Evolutionary conservation across 2,329 filamentous ascomycete species (phyloP).

Genomic region (Dactylonectria estremocensis): DNA sequence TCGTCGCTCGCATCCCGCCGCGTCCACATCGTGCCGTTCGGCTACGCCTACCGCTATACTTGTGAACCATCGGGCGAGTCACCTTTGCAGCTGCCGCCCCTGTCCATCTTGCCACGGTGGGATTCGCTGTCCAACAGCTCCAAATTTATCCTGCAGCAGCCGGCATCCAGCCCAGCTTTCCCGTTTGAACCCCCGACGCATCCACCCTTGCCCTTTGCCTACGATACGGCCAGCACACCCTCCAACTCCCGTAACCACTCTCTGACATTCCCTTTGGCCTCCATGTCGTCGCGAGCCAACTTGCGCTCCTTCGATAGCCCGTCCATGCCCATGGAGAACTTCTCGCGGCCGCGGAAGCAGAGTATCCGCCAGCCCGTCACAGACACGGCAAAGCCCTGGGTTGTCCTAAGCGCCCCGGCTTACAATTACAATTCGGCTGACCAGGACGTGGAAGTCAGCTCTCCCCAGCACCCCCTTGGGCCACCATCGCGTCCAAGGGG

Average conservation of each 20-base stretch:
- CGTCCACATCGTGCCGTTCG: slow-evolving; percentile 43
- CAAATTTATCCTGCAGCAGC: slow-evolving; percentile 47
- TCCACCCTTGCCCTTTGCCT: slow-evolving; percentile 44
- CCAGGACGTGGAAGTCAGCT: slow-evolving; percentile 49
- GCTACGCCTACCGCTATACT: slow-evolving; percentile 33
- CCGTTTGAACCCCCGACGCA: slow-evolving; percentile 46
- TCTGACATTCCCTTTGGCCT: slow-evolving; percentile 49
- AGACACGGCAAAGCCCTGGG: slow-evolving; percentile 53
- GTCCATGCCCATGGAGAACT: slow-evolving; percentile 66
- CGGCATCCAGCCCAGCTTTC: slow-evolving; percentile 41
- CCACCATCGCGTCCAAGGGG: slow-evolving; percentile 58
- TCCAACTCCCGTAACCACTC: slow-evolving; percentile 49
- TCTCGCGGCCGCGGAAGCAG: slow-evolving; percentile 70
- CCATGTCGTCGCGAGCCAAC: slow-evolving; percentile 53
- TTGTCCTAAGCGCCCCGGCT: no score
- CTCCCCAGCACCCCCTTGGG: slow-evolving; percentile 56
- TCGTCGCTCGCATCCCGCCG: slow-evolving; percentile 43
- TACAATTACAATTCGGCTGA: slow-evolving; percentile 50
- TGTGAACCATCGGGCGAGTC: slow-evolving; percentile 38
- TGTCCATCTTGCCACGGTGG: slow-evolving; percentile 62
- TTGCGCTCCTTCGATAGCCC: slow-evolving; percentile 55
- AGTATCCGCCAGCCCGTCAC: slow-evolving; percentile 63
- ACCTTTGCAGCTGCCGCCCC: slow-evolving; percentile 51
- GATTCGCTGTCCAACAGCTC: slow-evolving; percentile 55
- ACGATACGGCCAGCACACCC: slow-evolving; percentile 43